phyloP scores from a whole-genome alignment of 441 rosid genomes.

The Pelargonium myrrhifolium region DNA sequence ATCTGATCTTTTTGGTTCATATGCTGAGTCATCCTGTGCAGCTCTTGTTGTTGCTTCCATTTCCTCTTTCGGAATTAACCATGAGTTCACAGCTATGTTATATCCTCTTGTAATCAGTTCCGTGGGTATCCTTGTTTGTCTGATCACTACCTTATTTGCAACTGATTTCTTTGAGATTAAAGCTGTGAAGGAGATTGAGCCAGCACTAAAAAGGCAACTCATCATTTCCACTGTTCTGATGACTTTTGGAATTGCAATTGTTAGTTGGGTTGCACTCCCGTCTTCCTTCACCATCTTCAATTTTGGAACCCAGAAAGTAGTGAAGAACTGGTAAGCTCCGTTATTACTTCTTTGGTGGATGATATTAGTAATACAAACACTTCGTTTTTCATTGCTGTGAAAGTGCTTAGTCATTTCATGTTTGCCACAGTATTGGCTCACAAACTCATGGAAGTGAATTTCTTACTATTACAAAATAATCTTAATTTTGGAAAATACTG shows the following conservation, averaged over 20 bases:
- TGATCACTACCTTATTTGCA: conserved; percentile 79
- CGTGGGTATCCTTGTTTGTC: conserved; percentile 72
- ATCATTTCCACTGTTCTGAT: conserved; percentile 67
- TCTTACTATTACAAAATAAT: not conserved
- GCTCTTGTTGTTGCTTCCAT: conserved; percentile 86
- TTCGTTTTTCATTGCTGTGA: not conserved
- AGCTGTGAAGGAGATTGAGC: conserved; percentile 80
- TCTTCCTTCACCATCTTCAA: conserved; percentile 82
- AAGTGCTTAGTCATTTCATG: not conserved
- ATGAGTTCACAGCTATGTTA: conserved; percentile 71
- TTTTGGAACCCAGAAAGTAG: conserved; percentile 74
- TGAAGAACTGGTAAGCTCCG: conserved; percentile 60
- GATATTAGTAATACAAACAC: not conserved
- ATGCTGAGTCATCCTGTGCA: conserved; percentile 89
- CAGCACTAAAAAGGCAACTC: conserved; percentile 75
- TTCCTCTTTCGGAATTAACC: conserved; percentile 83
- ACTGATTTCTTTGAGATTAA: conserved; percentile 82
- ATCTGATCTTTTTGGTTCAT: conserved; percentile 93
- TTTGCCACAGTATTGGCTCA: not conserved
- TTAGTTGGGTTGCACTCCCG: conserved; percentile 69
- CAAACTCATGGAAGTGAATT: not conserved
- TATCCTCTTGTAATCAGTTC: conserved; percentile 78
- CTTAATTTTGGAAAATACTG: not conserved
- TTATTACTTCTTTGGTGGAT: conserved; percentile 7
- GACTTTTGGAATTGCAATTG: conserved; percentile 76